Evolutionary conservation across 2,329 filamentous ascomycete species (phyloP).

Genomic region (Xenoacremonium recifei): DNA sequence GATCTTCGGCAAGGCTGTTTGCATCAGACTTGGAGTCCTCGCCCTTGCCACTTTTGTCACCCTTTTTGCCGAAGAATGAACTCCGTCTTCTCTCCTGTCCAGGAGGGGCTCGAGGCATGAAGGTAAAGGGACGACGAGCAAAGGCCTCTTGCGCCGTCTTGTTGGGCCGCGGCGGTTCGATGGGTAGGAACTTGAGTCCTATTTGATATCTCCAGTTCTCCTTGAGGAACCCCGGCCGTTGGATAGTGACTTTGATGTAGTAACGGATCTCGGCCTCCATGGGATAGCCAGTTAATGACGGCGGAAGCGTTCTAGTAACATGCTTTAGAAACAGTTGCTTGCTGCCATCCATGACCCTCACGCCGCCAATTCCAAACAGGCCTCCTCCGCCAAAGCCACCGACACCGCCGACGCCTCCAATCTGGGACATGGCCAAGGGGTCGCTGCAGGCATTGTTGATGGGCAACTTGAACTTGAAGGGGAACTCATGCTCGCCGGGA

Average conservation of each 20-base stretch:
- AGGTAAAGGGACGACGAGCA: conserved; percentile 68
- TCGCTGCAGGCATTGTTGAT: conserved; percentile 73
- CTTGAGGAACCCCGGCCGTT: conserved; percentile 83
- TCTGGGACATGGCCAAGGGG: conserved; percentile 49
- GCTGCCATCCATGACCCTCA: conserved; percentile 62
- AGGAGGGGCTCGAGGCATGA: conserved; percentile 41
- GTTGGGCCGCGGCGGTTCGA: conserved; percentile 78
- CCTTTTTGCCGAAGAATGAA: conserved; percentile 54
- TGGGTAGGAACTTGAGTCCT: conserved; percentile 84
- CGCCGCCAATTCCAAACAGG: conserved; percentile 48
- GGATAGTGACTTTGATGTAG: conserved; percentile 93
- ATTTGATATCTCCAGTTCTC: conserved; percentile 75
- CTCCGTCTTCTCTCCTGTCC: conserved; percentile 49
- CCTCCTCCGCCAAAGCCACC: conserved; percentile 50
- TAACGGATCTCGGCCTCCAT: conserved; percentile 89
- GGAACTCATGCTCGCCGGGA: conserved; percentile 71
- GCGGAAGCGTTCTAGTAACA: conserved; percentile 82
- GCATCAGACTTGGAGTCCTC: conserved; percentile 25
- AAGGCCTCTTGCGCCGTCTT: conserved; percentile 75
- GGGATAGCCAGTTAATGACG: conserved; percentile 83
- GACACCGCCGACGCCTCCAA: conserved; percentile 52
- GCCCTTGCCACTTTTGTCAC: conserved; percentile 1
- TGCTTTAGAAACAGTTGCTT: conserved; percentile 65
- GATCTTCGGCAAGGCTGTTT: conserved; percentile 26
- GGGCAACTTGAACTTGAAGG: conserved; percentile 74